These are phyloP conservation scores for Evernia prunastri DNA, from an alignment of 495 filamentous ascomycete genomes.

Conservation along the genomic window DNA sequence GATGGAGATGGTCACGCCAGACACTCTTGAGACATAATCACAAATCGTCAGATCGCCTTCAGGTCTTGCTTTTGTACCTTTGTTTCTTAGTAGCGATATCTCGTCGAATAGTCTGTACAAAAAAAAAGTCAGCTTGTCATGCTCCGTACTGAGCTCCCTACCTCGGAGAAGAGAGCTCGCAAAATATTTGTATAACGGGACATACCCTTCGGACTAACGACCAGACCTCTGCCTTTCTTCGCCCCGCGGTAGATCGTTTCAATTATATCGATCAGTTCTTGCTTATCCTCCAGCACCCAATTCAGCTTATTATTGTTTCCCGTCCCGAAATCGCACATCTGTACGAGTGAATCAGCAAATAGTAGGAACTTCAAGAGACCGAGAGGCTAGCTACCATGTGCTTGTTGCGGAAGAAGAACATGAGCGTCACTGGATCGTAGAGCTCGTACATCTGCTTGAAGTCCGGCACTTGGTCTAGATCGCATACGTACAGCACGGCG, in stretches of 20 bases:
- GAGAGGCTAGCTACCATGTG: slow-evolving; percentile 55
- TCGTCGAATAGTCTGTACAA: slow-evolving; percentile 60
- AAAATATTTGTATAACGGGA: neutral
- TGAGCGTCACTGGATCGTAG: slow-evolving; percentile 64
- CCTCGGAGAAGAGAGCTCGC: neutral
- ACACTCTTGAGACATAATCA: neutral
- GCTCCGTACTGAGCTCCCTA: no score
- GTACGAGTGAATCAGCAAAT: neutral
- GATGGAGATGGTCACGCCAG: neutral
- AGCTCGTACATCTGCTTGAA: slow-evolving; percentile 90
- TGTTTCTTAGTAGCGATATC: slow-evolving; percentile 61
- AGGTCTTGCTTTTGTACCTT: neutral
- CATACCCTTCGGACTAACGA: slow-evolving; percentile 80
- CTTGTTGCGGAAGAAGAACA: slow-evolving; percentile 98
- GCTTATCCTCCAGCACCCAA: slow-evolving; percentile 96
- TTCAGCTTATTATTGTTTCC: slow-evolving; percentile 99
- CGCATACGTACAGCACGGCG: slow-evolving; percentile 94
- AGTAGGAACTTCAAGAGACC: neutral
- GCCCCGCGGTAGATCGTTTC: slow-evolving; percentile 97
- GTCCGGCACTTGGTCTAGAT: slow-evolving; percentile 90
- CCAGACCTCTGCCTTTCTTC: slow-evolving; percentile 92
- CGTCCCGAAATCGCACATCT: slow-evolving; percentile 76
- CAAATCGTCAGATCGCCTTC: neutral
- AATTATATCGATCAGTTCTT: slow-evolving; percentile 97
- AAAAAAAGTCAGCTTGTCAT: neutral